Conservation (phyloP, 2,329 filamentous ascomycete genomes). For the Sporothrix sp. region DNA sequence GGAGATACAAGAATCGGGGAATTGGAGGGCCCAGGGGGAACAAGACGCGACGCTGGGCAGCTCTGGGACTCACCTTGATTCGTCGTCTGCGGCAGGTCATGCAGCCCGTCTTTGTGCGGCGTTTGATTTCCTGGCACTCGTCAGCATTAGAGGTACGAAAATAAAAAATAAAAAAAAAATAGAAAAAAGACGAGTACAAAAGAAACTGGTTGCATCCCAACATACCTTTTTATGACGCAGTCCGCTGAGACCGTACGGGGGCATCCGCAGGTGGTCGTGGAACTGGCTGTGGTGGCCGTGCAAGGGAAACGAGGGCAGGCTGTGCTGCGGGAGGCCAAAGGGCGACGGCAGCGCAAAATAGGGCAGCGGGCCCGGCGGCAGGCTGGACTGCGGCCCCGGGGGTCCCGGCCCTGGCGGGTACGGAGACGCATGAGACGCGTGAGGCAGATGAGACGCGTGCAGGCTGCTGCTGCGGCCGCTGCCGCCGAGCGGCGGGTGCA, state of each 20-base stretch:
- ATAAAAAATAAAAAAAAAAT: not conserved
- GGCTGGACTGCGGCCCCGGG: constrained; percentile 28
- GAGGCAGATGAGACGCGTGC: constrained; percentile 6
- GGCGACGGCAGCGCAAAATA: constrained; percentile 36
- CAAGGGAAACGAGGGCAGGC: constrained; percentile 36
- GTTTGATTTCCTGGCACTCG: constrained; percentile 46
- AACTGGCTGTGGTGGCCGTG: constrained; percentile 16
- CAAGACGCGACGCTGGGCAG: too few species aligned
- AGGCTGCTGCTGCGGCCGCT: constrained; percentile 15
- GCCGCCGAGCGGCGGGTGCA: constrained; percentile 16
- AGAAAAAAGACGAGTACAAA: too few species aligned
- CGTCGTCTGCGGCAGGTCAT: constrained; percentile 51
- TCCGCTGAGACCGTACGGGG: constrained; percentile 2
- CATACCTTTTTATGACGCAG: constrained; percentile 47
- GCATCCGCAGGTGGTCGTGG: constrained; percentile 8
- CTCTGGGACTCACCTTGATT: constrained; percentile 50
- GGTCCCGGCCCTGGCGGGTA: not conserved
- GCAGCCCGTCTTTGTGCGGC: constrained; percentile 54
- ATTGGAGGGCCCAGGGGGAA: not conserved
- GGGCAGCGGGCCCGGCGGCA: constrained; percentile 27
- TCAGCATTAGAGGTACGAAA: too few species aligned
- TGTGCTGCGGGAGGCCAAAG: constrained; percentile 36
- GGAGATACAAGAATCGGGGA: not conserved
- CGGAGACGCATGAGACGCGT: not conserved
- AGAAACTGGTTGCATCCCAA: too few species aligned